Evolutionary conservation across 768 basidiomycete species (phyloP).

Genomic region (Pisolithus tinctorius): DNA sequence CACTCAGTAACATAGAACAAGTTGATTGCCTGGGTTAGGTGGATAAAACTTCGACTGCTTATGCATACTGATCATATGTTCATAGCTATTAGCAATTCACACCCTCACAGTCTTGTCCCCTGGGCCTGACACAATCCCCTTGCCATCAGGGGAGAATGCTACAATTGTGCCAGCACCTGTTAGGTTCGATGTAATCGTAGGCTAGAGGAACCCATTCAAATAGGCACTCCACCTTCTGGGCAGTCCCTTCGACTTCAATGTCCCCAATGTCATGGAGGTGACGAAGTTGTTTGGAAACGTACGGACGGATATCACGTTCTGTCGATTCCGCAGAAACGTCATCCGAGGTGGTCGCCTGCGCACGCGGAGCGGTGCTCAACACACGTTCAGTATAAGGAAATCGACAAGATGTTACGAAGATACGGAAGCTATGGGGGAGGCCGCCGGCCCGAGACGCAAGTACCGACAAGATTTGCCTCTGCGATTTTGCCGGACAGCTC

Average conservation of each 20-base stretch:
- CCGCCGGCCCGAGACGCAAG: constrained; percentile 35
- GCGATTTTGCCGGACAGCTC: constrained; percentile 3
- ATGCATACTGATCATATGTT: too few species aligned
- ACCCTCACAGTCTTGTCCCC: too few species aligned
- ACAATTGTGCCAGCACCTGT: not conserved
- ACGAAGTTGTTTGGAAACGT: not conserved
- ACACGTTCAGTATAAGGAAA: constrained; percentile 17
- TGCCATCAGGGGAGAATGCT: too few species aligned
- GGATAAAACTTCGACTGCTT: too few species aligned
- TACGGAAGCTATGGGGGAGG: constrained; percentile 33
- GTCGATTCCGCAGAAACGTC: not conserved
- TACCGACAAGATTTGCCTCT: constrained; percentile 8
- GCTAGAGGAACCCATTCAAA: constrained; percentile 18
- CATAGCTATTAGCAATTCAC: too few species aligned
- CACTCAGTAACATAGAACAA: too few species aligned
- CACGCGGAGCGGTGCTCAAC: not conserved
- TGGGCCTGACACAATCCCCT: too few species aligned
- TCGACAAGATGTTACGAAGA: constrained; percentile 28
- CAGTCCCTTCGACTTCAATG: too few species aligned
- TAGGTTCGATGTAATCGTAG: constrained; percentile 5
- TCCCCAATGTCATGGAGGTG: too few species aligned
- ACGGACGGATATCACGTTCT: not conserved
- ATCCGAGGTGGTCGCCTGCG: not conserved
- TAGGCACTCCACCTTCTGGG: constrained; percentile 9
- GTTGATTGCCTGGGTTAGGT: too few species aligned